Conservation (phyloP, 148 eudicot species). For the Chenopodium berlandieri region DNA sequence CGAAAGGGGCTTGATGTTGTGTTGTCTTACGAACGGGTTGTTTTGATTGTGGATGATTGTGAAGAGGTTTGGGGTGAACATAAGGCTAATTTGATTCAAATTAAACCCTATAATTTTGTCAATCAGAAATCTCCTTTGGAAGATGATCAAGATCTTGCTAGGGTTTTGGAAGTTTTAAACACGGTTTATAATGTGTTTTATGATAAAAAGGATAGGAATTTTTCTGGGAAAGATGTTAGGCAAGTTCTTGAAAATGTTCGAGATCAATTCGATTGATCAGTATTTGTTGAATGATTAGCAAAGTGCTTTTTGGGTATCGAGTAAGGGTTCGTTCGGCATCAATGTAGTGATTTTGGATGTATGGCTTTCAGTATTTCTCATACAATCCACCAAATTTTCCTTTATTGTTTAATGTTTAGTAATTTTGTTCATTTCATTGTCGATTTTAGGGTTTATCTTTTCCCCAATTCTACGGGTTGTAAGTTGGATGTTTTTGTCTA, state of each 20-base stretch:
- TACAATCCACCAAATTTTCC: no score
- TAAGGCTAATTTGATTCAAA: not conserved
- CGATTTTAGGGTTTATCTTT: no score
- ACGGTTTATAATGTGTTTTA: slow-evolving; percentile 3
- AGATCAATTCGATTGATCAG: no score
- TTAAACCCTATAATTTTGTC: not conserved
- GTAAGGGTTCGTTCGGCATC: no score
- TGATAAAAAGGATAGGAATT: not conserved
- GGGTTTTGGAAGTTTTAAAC: slow-evolving; percentile 5
- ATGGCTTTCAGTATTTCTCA: no score
- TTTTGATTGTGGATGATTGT: slow-evolving; percentile 17
- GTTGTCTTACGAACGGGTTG: not conserved
- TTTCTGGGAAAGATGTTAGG: slow-evolving; percentile 6
- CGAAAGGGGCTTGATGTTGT: slow-evolving; percentile 13
- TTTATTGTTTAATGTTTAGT: no score
- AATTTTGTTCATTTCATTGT: no score
- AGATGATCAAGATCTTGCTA: slow-evolving; percentile 1
- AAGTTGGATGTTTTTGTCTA: no score
- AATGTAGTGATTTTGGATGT: no score
- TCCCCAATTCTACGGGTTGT: no score
- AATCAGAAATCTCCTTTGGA: not conserved
- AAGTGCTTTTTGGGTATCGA: no score
- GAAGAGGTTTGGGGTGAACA: slow-evolving; percentile 2
- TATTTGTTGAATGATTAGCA: not conserved
- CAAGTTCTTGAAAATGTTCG: not conserved